Base-by-base conservation (phyloP, 208 protist species). In the Herpetomonas tarakana region DNA sequence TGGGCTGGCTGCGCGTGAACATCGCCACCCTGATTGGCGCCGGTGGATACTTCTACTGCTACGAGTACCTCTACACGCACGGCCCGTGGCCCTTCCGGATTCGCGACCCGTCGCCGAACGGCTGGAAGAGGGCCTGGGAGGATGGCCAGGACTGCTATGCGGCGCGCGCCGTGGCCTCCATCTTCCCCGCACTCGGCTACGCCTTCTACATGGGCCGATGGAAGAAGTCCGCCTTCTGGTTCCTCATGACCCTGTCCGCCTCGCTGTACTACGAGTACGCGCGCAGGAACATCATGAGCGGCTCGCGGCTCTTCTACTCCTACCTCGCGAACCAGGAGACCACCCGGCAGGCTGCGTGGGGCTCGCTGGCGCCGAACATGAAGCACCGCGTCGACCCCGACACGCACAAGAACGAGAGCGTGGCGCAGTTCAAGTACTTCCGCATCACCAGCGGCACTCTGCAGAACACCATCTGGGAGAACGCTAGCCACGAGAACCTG, bases 31-130 rank as follows among this genome's bases (percentile, higher is more conserved):
- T 88, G 14, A 78, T 94, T 27, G 88, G 81, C 0, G 78, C 71
- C 11, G 82, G 71, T 11, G 88, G 88, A 1, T 91, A 94, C 67
- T 94, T 89, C 68, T 91, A 90, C 67, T 52, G 75, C n/a, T 94
- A 91, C 70, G 88, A 94, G 74, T 94, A 82, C 59, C 78, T 94
- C 44, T 94, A 94, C 70, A 94, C 88, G 19, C 70, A 91, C 63
- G 88, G 79, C 38, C 88, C 88, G 16, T 62, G 58, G 65, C 47
- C 58, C 2, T 90, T 94, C 46, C 74, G 74, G 47, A 94, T 94
- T 30, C 65, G 68, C 25, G 84, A 94, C 45, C 83, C 88, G 11
- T 71, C 65, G 0, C 84, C 73, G 0, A 90, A 87, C 58, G 83
- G 72, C 2, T 94, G 81, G 79, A 77, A 81, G 62, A 69, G 74